A percentile compares a stretch with the other conserved stretches of the same genome.
Conservation (phyloP, 495 filamentous ascomycete genomes). For the Immersiella caudata region DNA sequence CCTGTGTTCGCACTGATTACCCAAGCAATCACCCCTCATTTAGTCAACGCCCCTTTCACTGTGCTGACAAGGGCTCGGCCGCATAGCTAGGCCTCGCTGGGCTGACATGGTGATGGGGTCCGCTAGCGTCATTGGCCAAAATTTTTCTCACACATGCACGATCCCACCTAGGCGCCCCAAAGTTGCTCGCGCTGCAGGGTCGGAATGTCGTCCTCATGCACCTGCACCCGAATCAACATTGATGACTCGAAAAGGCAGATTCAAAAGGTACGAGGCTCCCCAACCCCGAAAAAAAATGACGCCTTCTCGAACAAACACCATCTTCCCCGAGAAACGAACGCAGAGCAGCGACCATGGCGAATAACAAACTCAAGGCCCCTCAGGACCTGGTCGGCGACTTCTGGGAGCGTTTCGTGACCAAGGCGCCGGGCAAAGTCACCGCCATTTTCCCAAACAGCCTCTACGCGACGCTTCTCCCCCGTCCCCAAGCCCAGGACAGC, state of each 20-base stretch:
- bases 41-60: background rate
- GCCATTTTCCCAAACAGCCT: conserved; percentile 28
- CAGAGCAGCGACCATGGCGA: conserved; percentile 1
- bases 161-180: background rate
- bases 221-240: background rate
- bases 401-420: conserved; percentile 25
- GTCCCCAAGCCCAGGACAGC: conserved; percentile 11
- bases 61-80: background rate
- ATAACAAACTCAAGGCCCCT: conserved; percentile 10
- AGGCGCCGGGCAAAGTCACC: conserved; percentile 28
- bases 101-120: background rate
- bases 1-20: background rate
- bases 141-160: background rate
- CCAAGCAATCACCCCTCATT: background rate
- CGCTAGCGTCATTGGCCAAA: background rate
- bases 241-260: background rate
- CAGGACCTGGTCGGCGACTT: conserved; percentile 27
- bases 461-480: conserved; percentile 25
- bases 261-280: background rate
- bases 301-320: background rate
- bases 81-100: background rate
- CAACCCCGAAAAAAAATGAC: background rate
- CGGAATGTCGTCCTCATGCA: background rate
- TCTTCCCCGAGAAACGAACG: background rate
- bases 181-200: background rate